phyloP scores from a whole-genome alignment of 495 filamentous ascomycete species.

The Aspergillus leporis region DNA sequence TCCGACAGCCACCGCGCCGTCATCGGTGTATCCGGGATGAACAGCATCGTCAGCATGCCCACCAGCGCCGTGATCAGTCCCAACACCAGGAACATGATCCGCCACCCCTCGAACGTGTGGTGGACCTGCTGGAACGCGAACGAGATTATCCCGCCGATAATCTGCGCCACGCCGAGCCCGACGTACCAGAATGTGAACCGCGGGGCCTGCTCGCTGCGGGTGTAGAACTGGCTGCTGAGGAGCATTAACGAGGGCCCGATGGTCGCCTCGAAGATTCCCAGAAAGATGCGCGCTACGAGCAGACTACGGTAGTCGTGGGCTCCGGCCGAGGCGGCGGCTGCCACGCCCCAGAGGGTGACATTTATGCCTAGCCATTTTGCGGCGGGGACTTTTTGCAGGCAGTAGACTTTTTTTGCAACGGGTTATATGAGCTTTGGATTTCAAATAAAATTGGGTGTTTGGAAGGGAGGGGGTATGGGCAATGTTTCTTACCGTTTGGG shows the following conservation, averaged over 20 bases:
- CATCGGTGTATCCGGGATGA: slow-evolving; percentile 53
- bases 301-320: slow-evolving; percentile 21
- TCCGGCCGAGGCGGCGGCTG: slow-evolving; percentile 26
- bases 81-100: slow-evolving; percentile 44
- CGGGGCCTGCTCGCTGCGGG: slow-evolving; percentile 58
- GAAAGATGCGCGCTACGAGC: slow-evolving; percentile 50
- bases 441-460: too few relatives aligned
- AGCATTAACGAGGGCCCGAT: slow-evolving; percentile 59
- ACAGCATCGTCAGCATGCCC: slow-evolving; percentile 33
- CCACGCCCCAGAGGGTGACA: slow-evolving; percentile 50
- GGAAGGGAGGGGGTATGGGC: slow-evolving; percentile 24
- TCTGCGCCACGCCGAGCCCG: slow-evolving; percentile 63
- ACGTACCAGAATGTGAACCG: slow-evolving; percentile 55
- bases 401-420: slow-evolving; percentile 15
- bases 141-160: slow-evolving; percentile 60
- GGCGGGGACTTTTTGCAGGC: slow-evolving; percentile 47
- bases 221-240: slow-evolving; percentile 57
- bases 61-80: slow-evolving; percentile 38
- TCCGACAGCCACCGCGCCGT: slow-evolving; percentile 41
- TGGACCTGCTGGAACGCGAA: slow-evolving; percentile 26
- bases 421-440: not conserved
- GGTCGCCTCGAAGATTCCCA: slow-evolving; percentile 67
- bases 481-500: slow-evolving; percentile 44
- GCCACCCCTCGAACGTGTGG: slow-evolving; percentile 22
- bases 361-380: slow-evolving; percentile 55